phyloP scores from a whole-genome alignment of 2,329 filamentous ascomycete genomes.

The Chaetomium sp. region DNA sequence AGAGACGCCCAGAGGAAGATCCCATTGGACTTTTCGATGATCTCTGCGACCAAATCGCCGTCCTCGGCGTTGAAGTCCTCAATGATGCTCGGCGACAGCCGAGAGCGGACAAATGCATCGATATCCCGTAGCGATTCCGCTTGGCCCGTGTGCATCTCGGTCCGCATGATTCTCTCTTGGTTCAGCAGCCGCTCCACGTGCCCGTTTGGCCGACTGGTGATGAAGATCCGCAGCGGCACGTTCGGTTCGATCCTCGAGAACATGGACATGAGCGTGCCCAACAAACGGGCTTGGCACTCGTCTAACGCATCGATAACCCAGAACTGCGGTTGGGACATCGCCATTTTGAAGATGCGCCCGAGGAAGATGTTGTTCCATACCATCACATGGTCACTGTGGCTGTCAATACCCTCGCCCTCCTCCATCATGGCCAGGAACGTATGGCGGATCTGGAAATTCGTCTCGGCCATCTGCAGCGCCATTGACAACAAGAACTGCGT shows the following conservation, averaged over 20 bases:
- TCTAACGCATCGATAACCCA: slow-evolving; percentile 25
- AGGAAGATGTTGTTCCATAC: slow-evolving; percentile 22
- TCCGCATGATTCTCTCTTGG: slow-evolving; percentile 13
- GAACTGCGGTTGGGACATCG: slow-evolving; percentile 17
- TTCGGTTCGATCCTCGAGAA: slow-evolving; percentile 16
- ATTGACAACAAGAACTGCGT: slow-evolving; percentile 22
- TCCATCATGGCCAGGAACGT: slow-evolving; percentile 18
- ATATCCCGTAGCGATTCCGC: slow-evolving; percentile 20
- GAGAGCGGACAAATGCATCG: slow-evolving; percentile 14
- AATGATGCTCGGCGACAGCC: slow-evolving; percentile 15
- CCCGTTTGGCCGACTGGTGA: slow-evolving; percentile 21
- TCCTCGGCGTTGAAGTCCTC: slow-evolving; percentile 13
- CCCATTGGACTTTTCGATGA: slow-evolving; percentile 22
- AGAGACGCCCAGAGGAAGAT: slow-evolving; percentile 25
- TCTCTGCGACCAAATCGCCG: slow-evolving; percentile 14
- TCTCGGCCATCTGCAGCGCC: slow-evolving; percentile 23
- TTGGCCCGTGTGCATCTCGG: slow-evolving; percentile 18
- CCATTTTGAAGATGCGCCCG: slow-evolving; percentile 18
- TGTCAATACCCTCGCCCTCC: slow-evolving; percentile 15
- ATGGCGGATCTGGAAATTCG: slow-evolving; percentile 18
- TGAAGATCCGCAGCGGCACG: slow-evolving; percentile 19
- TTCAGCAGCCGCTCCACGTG: slow-evolving; percentile 18
- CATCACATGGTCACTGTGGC: slow-evolving; percentile 18
- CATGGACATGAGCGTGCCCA: slow-evolving; percentile 15
- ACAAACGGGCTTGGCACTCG: slow-evolving; percentile 15